Conservation (phyloP, 2,329 filamentous ascomycete genomes). For the Lasiodiplodia sp. region DNA sequence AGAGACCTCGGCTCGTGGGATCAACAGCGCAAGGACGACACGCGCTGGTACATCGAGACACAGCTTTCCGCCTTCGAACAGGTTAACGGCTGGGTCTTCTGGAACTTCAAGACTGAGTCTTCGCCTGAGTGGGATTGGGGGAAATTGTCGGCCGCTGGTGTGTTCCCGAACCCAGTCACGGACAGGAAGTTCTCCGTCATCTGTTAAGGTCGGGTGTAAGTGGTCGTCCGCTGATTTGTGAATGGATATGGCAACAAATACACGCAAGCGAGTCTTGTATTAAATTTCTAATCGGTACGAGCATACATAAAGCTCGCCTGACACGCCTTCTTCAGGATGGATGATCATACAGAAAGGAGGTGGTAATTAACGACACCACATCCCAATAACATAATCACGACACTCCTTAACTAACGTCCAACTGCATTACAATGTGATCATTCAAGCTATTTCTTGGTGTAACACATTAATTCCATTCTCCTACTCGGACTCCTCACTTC, state of each 20-base stretch:
- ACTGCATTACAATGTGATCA: background rate
- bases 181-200: conserved; percentile 38
- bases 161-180: conserved; percentile 55
- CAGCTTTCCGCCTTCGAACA: conserved; percentile 63
- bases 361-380: conserved; percentile 17
- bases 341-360: background rate
- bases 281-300: conserved; percentile 12
- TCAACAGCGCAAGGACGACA: conserved; percentile 53
- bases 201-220: background rate
- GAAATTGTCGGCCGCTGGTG: conserved; percentile 56
- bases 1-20: conserved; percentile 59
- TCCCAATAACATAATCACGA: conserved; percentile 13
- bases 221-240: background rate
- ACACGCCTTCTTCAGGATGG: background rate
- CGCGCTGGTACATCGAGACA: conserved; percentile 61
- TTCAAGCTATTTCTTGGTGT: background rate
- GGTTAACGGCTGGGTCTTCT: conserved; percentile 64
- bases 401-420: background rate
- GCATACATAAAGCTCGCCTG: background rate
- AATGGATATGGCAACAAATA: background rate
- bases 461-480: background rate
- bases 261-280: conserved; percentile 3
- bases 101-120: conserved; percentile 66
- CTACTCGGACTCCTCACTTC: background rate
- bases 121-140: conserved; percentile 63